A percentile compares a stretch with the other conserved stretches of the same genome.
Conservation (phyloP, 306 rosid genomes). For the Senna siamea region DNA sequence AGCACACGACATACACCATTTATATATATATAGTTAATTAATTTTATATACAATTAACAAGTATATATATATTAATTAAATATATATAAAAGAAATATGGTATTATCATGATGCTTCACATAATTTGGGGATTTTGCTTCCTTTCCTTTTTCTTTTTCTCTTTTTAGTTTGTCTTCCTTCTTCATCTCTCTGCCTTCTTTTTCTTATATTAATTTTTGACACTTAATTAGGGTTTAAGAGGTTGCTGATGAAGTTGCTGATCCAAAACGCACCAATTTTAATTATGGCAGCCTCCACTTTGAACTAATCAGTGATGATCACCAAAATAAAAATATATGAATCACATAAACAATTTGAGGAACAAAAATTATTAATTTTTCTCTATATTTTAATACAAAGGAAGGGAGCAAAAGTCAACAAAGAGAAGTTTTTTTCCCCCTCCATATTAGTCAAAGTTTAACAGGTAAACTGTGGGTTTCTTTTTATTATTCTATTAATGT, state of each 20-base stretch:
- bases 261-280: constrained; percentile 44
- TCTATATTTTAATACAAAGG: constrained; percentile 19
- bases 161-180: neutral
- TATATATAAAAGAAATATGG: constrained; percentile 37
- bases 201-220: constrained; percentile 11
- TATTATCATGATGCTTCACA: constrained; percentile 44
- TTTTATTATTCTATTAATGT: neutral
- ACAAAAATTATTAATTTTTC: neutral
- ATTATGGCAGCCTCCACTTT: constrained; percentile 23
- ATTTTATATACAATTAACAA: too few species aligned
- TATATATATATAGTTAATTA: neutral
- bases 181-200: neutral
- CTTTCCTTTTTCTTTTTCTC: constrained; percentile 23
- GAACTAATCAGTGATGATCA: constrained; percentile 20
- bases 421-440: neutral
- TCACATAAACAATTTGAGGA: constrained; percentile 10
- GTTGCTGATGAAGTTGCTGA: constrained; percentile 43
- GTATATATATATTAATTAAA: neutral
- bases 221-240: neutral
- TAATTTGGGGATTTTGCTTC: constrained; percentile 47
- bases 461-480: constrained; percentile 16
- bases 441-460: constrained; percentile 40
- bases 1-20: constrained; percentile 35
- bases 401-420: constrained; percentile 42
- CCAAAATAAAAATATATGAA: too few species aligned